A percentile compares a stretch with the other conserved stretches of the same genome.
phyloP scores from a whole-genome alignment of 2,329 filamentous ascomycete genomes.

The Fonsecaea nubica region DNA sequence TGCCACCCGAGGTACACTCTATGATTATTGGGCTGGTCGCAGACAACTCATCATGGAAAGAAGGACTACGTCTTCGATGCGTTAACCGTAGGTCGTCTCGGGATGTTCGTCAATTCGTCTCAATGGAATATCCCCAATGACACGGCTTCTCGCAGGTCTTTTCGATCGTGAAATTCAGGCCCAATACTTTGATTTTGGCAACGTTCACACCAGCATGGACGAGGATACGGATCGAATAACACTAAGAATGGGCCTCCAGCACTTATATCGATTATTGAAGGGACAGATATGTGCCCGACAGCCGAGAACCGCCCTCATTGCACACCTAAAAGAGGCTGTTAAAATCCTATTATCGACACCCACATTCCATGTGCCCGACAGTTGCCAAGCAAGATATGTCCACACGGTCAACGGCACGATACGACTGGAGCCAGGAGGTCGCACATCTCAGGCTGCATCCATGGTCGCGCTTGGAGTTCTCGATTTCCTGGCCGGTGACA shows the following conservation, averaged over 20 bases:
- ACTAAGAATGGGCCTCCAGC: constrained; percentile 1
- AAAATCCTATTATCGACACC: constrained; percentile 3
- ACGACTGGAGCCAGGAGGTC: background rate
- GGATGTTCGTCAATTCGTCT: background rate
- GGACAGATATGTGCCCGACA: constrained; percentile 9
- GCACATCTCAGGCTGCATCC: background rate
- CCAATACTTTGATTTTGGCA: constrained; percentile 15
- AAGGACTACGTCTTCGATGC: constrained; percentile 13
- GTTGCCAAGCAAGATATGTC: background rate
- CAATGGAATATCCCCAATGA: background rate
- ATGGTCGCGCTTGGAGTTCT: constrained; percentile 10
- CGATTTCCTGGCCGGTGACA: constrained; percentile 6
- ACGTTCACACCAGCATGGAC: background rate
- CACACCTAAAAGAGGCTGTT: constrained; percentile 10
- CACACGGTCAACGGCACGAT: background rate
- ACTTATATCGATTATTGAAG: constrained; percentile 12
- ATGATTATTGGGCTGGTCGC: constrained; percentile 5
- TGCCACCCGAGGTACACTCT: constrained; percentile 16
- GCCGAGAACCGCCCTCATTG: constrained; percentile 1
- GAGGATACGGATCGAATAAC: background rate
- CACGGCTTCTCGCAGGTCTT: constrained; percentile 3
- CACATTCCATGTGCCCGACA: background rate
- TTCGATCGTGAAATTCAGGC: constrained; percentile 20
- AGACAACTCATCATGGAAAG: constrained; percentile 9
- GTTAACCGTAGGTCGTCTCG: constrained; percentile 9